Percentiles rank a stretch among this genome's conserved stretches.
These are phyloP conservation scores for Oryza officinalis DNA, from an alignment of 176 grass and related monocot genomes.

Conservation along the genomic window DNA sequence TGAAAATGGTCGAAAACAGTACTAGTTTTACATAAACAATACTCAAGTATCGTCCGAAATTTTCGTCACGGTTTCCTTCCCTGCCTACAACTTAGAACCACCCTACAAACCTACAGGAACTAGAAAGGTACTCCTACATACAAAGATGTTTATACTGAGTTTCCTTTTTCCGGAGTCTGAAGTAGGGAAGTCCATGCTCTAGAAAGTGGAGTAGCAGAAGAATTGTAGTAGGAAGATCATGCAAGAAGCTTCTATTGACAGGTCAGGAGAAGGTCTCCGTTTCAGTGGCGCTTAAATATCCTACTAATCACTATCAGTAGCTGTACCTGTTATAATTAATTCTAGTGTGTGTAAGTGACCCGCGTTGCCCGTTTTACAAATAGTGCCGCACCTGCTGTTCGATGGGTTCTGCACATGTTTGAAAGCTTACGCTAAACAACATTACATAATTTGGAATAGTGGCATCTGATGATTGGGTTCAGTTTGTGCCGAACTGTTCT, in stretches of 20 bases:
- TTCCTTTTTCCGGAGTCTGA: too few species aligned
- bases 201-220: too few species aligned
- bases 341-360: too few species aligned
- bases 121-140: too few species aligned
- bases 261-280: background rate
- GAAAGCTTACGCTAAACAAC: background rate
- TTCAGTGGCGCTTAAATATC: background rate
- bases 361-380: too few species aligned
- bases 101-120: too few species aligned
- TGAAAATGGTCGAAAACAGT: too few species aligned
- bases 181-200: background rate
- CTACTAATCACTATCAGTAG: background rate
- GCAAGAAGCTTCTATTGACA: background rate
- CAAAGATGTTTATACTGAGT: too few species aligned
- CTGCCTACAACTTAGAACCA: too few species aligned
- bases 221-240: background rate
- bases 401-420: background rate
- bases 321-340: background rate
- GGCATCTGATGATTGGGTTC: conserved; percentile 12
- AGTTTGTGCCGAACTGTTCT: background rate
- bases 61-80: too few species aligned
- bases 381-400: background rate
- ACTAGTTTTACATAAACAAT: too few species aligned
- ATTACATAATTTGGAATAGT: background rate
- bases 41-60: too few species aligned